Evolutionary conservation across 257 asterid species (phyloP), one percentile per base, ranked within the genome.

Genomic region (Asclepias syriaca): DNA sequence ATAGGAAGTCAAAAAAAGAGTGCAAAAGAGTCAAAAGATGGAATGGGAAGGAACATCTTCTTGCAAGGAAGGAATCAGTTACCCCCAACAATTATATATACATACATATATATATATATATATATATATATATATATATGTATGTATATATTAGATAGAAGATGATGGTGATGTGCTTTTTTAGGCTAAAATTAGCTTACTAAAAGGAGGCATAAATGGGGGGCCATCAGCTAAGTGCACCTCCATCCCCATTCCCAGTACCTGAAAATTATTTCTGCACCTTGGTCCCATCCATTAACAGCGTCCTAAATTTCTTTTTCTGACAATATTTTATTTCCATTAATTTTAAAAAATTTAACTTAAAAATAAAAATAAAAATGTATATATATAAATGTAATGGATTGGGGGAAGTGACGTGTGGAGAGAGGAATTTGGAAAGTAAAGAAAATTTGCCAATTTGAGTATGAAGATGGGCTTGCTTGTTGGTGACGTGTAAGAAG

Each of bases 401-500:
- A 29, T 29, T 34, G 37, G 37, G 37, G 37, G 37, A 29, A n/a
- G n/a, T n/a, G n/a, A n/a, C n/a, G n/a, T n/a, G n/a, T n/a, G n/a
- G n/a, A n/a, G n/a, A n/a, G n/a, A n/a, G n/a, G n/a, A 57, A 9
- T 55, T 66, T 66, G 73, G 78, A 48, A 48, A 55, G 67, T 2
- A 63, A 8, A 4, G 43, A 73, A 72, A 74, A 66, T 34, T 34
- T 9, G 60, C 78, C 69, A 67, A 68, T 56, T 74, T 67, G 68
- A 74, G 78, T 68, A 67, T 57, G 67, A 67, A 66, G 70, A 63
- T 68, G 79, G 5, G 39, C 58, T 70, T 65, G 39, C 58, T 70
- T 65, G 56, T 27, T 0, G 73, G 45, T 68, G 78, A 51, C 65
- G 65, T 15, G 53, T 46, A 49, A 50, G 1, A 15, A 14, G 22